Conservation (phyloP, 768 basidiomycete genomes). For the Paxillus involutus region DNA sequence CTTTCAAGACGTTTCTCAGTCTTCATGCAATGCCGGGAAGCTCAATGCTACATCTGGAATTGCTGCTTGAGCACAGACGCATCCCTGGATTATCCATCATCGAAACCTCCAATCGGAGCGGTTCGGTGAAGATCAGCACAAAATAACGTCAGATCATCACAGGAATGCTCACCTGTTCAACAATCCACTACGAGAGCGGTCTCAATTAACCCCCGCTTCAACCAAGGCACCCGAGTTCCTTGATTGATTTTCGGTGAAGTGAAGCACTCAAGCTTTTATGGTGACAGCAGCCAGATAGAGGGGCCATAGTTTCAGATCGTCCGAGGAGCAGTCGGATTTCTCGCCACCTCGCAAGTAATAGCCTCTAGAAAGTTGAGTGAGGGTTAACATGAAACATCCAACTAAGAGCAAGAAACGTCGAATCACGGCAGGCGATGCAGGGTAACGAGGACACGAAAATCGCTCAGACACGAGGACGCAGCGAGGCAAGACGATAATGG, state of each 20-base stretch:
- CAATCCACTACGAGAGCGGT: slow-evolving; percentile 7
- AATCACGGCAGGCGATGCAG: slow-evolving; percentile 17
- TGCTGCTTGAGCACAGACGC: slow-evolving; percentile 13
- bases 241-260: slow-evolving; percentile 26
- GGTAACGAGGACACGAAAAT: slow-evolving; percentile 19
- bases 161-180: slow-evolving; percentile 23
- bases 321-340: slow-evolving; percentile 13
- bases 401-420: slow-evolving; percentile 24
- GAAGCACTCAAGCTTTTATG: slow-evolving; percentile 19
- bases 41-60: slow-evolving; percentile 4
- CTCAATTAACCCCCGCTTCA: slow-evolving; percentile 13
- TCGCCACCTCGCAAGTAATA: slow-evolving; percentile 18
- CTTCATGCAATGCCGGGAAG: slow-evolving; percentile 15
- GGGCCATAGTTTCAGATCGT: slow-evolving; percentile 24
- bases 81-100: neutral
- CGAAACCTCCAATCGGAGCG: slow-evolving; percentile 1
- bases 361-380: slow-evolving; percentile 7
- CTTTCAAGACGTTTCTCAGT: slow-evolving; percentile 10
- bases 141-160: slow-evolving; percentile 26
- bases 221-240: slow-evolving; percentile 27
- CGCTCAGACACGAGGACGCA: slow-evolving; percentile 12
- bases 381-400: slow-evolving; percentile 12
- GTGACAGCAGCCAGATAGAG: slow-evolving; percentile 18
- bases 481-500: slow-evolving; percentile 16
- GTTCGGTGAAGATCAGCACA: slow-evolving; percentile 22